Conservation (phyloP, 176 grass and related monocot genomes). For the Eleusine indica region DNA sequence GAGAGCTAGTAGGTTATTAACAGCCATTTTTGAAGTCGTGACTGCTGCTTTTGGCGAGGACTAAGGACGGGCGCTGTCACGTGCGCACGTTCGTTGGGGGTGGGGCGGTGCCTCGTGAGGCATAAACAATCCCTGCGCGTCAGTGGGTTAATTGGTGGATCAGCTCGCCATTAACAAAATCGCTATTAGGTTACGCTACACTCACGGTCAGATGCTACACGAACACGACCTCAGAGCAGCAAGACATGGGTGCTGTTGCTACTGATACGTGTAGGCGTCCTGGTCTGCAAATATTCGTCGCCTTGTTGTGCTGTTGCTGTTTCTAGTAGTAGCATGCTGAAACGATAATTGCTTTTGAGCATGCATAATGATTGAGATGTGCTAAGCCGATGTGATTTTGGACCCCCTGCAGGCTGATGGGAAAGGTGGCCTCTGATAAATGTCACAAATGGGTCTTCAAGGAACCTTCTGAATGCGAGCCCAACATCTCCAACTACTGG, state of each 20-base stretch:
- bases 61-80: constrained; percentile 44
- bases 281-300: background rate
- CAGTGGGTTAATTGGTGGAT: constrained; percentile 46
- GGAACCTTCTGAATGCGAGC: constrained; percentile 99
- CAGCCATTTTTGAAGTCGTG: constrained; percentile 26
- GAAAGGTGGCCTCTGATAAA: constrained; percentile 99
- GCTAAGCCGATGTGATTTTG: constrained; percentile 49
- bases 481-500: constrained; percentile 99
- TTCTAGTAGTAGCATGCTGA: background rate
- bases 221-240: too few species aligned
- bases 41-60: constrained; percentile 33
- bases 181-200: constrained; percentile 1
- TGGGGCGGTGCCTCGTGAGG: constrained; percentile 69
- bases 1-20: background rate
- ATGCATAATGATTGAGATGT: constrained; percentile 15
- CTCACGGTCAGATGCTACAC: constrained; percentile 26
- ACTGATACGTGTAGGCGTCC: background rate
- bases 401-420: constrained; percentile 88
- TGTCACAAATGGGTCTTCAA: constrained; percentile 99
- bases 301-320: background rate
- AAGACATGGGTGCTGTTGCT: background rate
- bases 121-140: constrained; percentile 52
- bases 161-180: constrained; percentile 28
- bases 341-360: constrained; percentile 13
- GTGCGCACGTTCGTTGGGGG: constrained; percentile 48